phyloP scores from a whole-genome alignment of 306 rosid species.

The Prunus mume region DNA sequence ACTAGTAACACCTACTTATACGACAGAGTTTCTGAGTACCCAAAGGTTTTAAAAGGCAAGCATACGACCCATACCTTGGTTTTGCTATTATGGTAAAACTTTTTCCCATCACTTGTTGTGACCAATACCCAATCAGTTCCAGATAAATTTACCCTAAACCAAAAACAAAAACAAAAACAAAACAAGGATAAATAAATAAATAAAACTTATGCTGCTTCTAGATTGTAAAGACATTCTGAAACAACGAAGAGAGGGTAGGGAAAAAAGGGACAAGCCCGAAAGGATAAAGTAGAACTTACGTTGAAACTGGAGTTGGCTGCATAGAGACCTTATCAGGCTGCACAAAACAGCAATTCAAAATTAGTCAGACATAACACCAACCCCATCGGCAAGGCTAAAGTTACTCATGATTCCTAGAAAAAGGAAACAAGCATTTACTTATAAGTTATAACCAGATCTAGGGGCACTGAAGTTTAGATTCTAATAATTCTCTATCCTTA shows the following conservation, averaged over 20 bases:
- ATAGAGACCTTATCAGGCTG: slow-evolving; percentile 68
- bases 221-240: not conserved
- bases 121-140: slow-evolving; percentile 94
- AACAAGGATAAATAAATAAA: slow-evolving; percentile 11
- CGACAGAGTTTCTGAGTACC: not conserved
- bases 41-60: slow-evolving; percentile 9
- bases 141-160: slow-evolving; percentile 58
- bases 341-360: slow-evolving; percentile 20
- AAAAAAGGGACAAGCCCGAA: not conserved
- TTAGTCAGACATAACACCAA: not conserved
- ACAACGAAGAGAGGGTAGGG: not conserved
- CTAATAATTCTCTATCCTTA: not conserved
- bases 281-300: slow-evolving; percentile 52
- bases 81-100: slow-evolving; percentile 77
- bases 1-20: not conserved
- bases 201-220: not conserved
- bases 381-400: not conserved
- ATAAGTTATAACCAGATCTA: not conserved
- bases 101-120: slow-evolving; percentile 83
- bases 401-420: not conserved
- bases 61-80: slow-evolving; percentile 58
- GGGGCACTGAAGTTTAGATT: not conserved
- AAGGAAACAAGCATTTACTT: not conserved
- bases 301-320: slow-evolving; percentile 85
- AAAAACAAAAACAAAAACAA: slow-evolving; percentile 5